Conservation (phyloP, 2,329 filamentous ascomycete species). For the Microdochium nivale region DNA sequence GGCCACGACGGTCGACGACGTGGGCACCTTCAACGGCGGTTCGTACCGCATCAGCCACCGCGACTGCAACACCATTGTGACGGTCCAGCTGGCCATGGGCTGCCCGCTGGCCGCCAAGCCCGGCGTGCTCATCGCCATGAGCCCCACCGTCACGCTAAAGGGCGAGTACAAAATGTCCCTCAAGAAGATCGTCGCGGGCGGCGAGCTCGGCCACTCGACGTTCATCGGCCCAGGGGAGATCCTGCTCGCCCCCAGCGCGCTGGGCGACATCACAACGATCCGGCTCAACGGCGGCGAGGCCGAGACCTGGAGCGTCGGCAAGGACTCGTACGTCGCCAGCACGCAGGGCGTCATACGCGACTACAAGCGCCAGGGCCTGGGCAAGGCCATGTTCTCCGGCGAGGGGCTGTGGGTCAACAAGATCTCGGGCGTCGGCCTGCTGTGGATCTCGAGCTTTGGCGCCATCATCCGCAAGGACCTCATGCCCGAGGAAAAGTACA, state of each 20-base stretch:
- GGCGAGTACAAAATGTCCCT: constrained; percentile 77
- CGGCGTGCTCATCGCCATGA: constrained; percentile 93
- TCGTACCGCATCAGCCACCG: constrained; percentile 90
- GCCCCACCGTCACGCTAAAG: constrained; percentile 73
- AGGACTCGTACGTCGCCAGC: constrained; percentile 76
- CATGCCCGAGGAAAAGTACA: constrained; percentile 71
- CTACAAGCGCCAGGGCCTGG: constrained; percentile 75
- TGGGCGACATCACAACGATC: constrained; percentile 82
- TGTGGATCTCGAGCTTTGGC: constrained; percentile 90
- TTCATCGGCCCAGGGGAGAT: constrained; percentile 90
- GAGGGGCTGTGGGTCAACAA: constrained; percentile 90
- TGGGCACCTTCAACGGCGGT: constrained; percentile 95
- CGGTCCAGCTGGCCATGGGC: constrained; percentile 80
- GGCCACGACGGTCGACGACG: constrained; percentile 62
- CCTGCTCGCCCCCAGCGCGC: constrained; percentile 66
- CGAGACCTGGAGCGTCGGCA: constrained; percentile 69
- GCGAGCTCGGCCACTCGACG: constrained; percentile 68
- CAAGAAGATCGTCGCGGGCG: constrained; percentile 83
- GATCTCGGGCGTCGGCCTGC: constrained; percentile 67
- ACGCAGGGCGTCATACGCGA: constrained; percentile 86
- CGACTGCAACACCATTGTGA: constrained; percentile 83
- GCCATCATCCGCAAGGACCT: constrained; percentile 90
- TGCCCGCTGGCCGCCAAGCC: constrained; percentile 77
- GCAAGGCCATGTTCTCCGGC: constrained; percentile 88
- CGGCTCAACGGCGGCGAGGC: constrained; percentile 60